Base-by-base conservation (phyloP, 2,329 filamentous ascomycete genomes). In the Bipolaris bicolor region DNA sequence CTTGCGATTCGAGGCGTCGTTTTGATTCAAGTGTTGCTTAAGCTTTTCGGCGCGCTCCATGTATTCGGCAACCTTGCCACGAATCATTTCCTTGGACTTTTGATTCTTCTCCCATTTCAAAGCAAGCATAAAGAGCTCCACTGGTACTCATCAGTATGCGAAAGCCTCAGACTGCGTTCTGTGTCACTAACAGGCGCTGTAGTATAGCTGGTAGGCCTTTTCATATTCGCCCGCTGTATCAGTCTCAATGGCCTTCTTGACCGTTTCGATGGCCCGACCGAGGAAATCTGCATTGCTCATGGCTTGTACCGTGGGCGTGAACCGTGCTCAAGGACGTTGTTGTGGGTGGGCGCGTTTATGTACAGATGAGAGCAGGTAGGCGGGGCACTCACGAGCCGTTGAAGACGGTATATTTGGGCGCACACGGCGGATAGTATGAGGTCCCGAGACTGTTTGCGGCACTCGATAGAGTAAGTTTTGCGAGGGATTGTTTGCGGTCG, bases 31-130 rank as follows among this genome's bases (percentile, higher is more conserved):
- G 75, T 98, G 95, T 54, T 89, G 87, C 80, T 99, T 99, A 64
- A 99, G 86, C 82, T 98, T 98, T 82, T 99, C 95, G 63, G 95
- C 95, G 62, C 95, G 91, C 79, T 97, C 94, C 90, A 99, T 97
- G 83, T 99, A 99, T 76, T 97, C 94, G 69, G 84, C 90, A 18
- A 93, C 92, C 82, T 98, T 98, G 69, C 90, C 88, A 68, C 95
- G 90, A 78, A 99, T 97, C 86, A 97, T 96, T 75, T 96, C 92
- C 83, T 98, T 98, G 63, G 92, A 93, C 70, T 93, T 94, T 63
- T 90, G 88, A 81, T 97, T 98, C 86, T 98, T 99, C 82, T 99
- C 95, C 94, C 94, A 99, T 83, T 99, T 99, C 59, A 99, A 85
- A 33, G 95, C 95, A 60, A 98, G 90, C 90, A 99, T 97, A 83